Evolutionary conservation across 2,329 filamentous ascomycete genomes (phyloP).

Genomic region (Pseudocercospora macadamiae): DNA sequence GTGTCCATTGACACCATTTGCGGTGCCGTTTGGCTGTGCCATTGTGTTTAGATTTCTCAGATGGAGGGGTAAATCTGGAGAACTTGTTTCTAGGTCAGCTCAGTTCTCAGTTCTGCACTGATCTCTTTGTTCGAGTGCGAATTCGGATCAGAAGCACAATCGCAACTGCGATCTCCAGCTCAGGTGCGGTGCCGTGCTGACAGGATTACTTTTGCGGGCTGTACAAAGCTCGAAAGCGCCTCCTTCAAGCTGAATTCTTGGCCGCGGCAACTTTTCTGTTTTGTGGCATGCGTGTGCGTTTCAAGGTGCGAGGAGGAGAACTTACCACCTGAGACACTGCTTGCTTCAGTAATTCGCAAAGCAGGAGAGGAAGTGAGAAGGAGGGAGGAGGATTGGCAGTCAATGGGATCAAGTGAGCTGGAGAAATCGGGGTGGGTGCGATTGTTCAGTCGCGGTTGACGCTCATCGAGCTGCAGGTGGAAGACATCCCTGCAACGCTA

Average conservation of each 20-base stretch:
- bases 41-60: conserved; percentile 41
- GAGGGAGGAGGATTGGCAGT: background rate
- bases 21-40: conserved; percentile 39
- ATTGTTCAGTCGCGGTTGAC: background rate
- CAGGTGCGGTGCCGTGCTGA: background rate
- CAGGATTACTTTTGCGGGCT: background rate
- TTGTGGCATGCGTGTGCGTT: background rate
- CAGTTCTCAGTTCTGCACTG: background rate
- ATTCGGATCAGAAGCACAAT: background rate
- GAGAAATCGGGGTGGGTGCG: background rate
- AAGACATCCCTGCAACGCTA: conserved; percentile 3
- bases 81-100: background rate
- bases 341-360: background rate
- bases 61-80: conserved; percentile 3
- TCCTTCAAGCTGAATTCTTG: background rate
- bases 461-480: conserved; percentile 7
- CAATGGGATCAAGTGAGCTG: background rate
- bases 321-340: background rate
- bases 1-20: conserved; percentile 38
- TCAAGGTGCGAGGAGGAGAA: background rate
- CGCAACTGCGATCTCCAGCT: background rate
- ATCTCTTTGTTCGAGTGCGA: background rate
- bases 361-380: background rate
- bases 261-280: conserved; percentile 1
- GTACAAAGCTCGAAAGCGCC: background rate